These are phyloP conservation scores for Bullera alba DNA, from an alignment of 768 basidiomycete species.

Conservation along the genomic window DNA sequence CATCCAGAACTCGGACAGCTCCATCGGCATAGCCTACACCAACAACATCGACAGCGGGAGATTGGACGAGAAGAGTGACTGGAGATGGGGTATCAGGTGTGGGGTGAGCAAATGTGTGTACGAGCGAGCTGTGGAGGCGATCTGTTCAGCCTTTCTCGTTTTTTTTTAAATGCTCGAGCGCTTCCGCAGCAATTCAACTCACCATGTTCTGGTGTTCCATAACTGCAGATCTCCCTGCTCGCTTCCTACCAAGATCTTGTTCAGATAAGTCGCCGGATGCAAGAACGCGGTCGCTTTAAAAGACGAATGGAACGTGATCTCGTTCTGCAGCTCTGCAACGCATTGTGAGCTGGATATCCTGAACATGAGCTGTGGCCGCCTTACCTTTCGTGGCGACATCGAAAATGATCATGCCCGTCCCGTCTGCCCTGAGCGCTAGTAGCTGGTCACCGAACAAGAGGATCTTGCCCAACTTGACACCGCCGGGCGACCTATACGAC, in stretches of 20 bases:
- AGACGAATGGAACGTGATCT: constrained; percentile 68
- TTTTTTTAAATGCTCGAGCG: neutral
- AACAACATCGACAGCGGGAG: constrained; percentile 91
- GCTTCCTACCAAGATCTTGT: constrained; percentile 84
- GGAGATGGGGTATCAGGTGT: constrained; percentile 50
- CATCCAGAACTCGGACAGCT: constrained; percentile 78
- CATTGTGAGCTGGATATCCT: neutral
- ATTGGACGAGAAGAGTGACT: constrained; percentile 76
- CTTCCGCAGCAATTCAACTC: constrained; percentile 46
- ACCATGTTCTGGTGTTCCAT: constrained; percentile 90
- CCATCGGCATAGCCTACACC: constrained; percentile 88
- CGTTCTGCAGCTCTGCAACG: constrained; percentile 56
- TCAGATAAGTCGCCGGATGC: constrained; percentile 93
- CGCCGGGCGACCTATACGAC: constrained; percentile 12
- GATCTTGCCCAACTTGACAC: constrained; percentile 54
- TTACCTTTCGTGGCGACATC: constrained; percentile 58
- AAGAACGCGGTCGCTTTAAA: constrained; percentile 81
- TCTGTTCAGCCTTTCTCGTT: neutral
- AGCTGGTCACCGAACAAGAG: constrained; percentile 74
- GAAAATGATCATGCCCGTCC: constrained; percentile 71
- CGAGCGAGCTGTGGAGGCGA: constrained; percentile 58
- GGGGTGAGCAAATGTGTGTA: constrained; percentile 66
- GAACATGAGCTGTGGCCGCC: constrained; percentile 11
- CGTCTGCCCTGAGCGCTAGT: constrained; percentile 71
- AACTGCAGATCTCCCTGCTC: constrained; percentile 73